A percentile compares a stretch with the other conserved stretches of the same genome.
Evolutionary conservation across 2,329 filamentous ascomycete genomes (phyloP).

Genomic region (Diaporthe vaccinii): DNA sequence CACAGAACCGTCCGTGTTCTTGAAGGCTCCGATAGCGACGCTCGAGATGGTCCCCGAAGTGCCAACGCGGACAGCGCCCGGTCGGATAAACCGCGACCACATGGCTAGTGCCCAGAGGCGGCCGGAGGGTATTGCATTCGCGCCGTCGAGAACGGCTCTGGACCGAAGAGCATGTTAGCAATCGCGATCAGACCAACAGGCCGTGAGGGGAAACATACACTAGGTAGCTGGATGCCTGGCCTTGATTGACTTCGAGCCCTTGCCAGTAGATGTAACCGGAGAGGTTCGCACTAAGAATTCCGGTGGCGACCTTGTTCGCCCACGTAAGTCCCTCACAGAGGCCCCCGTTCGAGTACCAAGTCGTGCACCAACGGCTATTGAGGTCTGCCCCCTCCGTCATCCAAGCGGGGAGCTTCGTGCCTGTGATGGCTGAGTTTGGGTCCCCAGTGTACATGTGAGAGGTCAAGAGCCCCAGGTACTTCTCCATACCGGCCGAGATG

Average conservation of each 20-base stretch:
- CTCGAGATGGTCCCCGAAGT: constrained; percentile 46
- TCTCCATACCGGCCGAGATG: constrained; percentile 25
- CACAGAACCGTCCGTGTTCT: constrained; percentile 51
- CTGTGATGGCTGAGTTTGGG: constrained; percentile 56
- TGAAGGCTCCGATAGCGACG: constrained; percentile 46
- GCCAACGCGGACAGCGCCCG: constrained; percentile 47
- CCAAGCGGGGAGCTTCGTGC: constrained; percentile 53
- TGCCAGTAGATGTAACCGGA: constrained; percentile 64
- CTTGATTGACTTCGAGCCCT: constrained; percentile 47
- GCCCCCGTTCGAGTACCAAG: constrained; percentile 58
- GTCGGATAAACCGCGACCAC: constrained; percentile 50
- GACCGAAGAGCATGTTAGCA: constrained; percentile 43
- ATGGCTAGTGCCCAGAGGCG: constrained; percentile 49
- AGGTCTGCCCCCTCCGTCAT: constrained; percentile 62
- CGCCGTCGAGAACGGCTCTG: constrained; percentile 42
- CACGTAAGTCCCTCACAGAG: constrained; percentile 61
- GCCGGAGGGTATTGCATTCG: constrained; percentile 45
- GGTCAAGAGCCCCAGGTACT: constrained; percentile 53
- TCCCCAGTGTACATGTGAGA: constrained; percentile 58
- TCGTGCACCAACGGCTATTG: constrained; percentile 53
- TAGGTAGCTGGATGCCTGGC: constrained; percentile 39
- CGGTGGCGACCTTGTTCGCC: constrained; percentile 60
- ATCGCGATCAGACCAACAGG: not conserved
- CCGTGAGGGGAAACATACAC: not conserved
- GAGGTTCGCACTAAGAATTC: constrained; percentile 57